Base-by-base conservation (phyloP, 805 yeast genomes). In the Lachancea cidri region DNA sequence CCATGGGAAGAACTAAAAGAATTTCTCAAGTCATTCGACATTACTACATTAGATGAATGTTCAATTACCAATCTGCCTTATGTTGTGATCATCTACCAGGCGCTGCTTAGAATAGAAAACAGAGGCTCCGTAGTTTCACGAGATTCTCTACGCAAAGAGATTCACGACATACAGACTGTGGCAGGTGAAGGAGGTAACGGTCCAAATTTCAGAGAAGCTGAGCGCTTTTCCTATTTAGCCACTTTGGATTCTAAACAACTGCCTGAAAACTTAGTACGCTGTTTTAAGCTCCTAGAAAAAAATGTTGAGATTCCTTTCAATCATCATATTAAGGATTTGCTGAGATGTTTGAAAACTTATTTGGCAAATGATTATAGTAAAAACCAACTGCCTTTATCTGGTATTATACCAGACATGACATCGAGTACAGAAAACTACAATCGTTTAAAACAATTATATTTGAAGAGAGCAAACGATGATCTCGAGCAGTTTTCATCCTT, bases 361-460 rank as follows among this genome's bases (percentile, higher is more conserved):
- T 69, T 78, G 0, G 46, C 38, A 0, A 33, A 35, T 31, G 60
- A 65, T 17, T 53, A 59, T 14, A 54, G 62, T 35, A 50, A 55
- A 3, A 63, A 67, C 1, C 57, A 64, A 22, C 65, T 86, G n/a
- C 95, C 96, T 0, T 60, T 86, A 2, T 70, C 81, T 2, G 96
- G 95, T 0, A 72, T 66, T 0, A 56, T 89, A 4, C 95, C 96
- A 0, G 98, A 89, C 58, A 91, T 91, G 96, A 83, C 85, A 16
- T 76, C 95, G 0, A 77, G 79, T 46, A 81, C 96, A 0, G 60
- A 63, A 6, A 68, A 68, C 41, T 91, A 84, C 57, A 67, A 82
- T 2, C 58, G 53, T 6, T 61, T 91, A 29, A 83, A 80, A 56
- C 54, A 54, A 0, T 50, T 86, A 3, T 91, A 86, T 55, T 58